Base-by-base conservation (phyloP, 148 eudicot genomes). In the Drosera capensis region DNA sequence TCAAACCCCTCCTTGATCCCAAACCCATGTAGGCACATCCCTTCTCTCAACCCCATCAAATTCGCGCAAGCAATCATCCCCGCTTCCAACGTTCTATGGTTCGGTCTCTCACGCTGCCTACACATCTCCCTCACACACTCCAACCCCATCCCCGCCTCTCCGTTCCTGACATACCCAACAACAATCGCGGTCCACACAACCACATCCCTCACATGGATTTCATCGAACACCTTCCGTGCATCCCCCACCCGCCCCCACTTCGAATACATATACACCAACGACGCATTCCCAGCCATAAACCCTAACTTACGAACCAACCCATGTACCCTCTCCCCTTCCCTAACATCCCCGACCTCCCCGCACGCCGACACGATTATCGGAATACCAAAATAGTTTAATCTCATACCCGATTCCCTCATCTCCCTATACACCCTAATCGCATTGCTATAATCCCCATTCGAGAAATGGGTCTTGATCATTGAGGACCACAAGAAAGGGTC, bases 401-500 rank as follows among this genome's bases (percentile, higher is more conserved):
- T 45, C 58, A 9, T 43, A 36, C 56, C 46, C 0, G 55, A 62
- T 48, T 40, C 45, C 20, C 72, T 60, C 94, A 82, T 82, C 16
- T 40, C 53, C 52, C 40, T 20, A 51, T 65, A 79, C 43, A 70
- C 63, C 1, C 63, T 54, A 29, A 79, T 8, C 17, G 80, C 57
- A 30, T 68, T 43, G 14, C 25, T 28, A 46, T 65, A 72, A 55
- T 40, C 31, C 3, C 75, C 71, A 56, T 73, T 65, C 0, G 67
- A 72, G 45, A 72, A 82, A 31, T 72, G 67, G 2, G 94, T 63
- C 68, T 82, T 72, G 46, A 79, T 79, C 7, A 73, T 56, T 0
- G 86, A 72, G 61, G 72, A 78, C 86, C 86, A 75, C 12, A 82
- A 61, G 40, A 82, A 78, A 1, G 66, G 29, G 61, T 82, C 86